Evolutionary conservation across 495 filamentous ascomycete species (phyloP), one percentile per base, ranked within the genome.

Genomic region (Aspergillus campestris): DNA sequence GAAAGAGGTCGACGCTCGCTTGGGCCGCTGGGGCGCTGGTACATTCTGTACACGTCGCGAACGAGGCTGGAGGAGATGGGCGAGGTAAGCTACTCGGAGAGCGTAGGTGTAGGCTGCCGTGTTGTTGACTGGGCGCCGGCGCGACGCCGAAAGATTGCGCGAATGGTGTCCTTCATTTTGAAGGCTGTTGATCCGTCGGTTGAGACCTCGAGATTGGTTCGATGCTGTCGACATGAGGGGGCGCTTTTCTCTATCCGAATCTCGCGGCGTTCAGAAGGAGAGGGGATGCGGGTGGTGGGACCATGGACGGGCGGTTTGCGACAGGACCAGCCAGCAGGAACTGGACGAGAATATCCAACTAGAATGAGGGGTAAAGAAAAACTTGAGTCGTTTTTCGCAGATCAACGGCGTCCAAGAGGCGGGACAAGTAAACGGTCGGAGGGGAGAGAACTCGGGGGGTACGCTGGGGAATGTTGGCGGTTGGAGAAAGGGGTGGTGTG

Each of bases 11-110:
- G 86, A 83, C 2, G 78, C 72, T 42, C 86, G 79, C 40, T 73
- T 74, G 6, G 73, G 75, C 53, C 75, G 83, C 50, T 77, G 78
- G 48, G 78, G 69, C 24, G 77, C 74, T 10, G 79, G 68, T 39
- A 87, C 79, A 78, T 86, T 90, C 68, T 94, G 86, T 52, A 86
- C 82, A 56, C 89, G 79, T 62, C 89, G 89, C 51, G 84, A 77
- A 53, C 89, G 84, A 50, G 94, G 92, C 56, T 94, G 86, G 40
- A 99, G 81, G 27, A 97, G 82, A 64, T 99, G 90, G 68, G 87
- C 71, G 29, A 99, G 84, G 65, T 89, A 96, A 53, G 94, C 89
- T 54, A 87, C 82, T 41, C 94, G 85, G 41, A 99, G 81, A 50
- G 89, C 88, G 61, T 83, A 94, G 33, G 79, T 83, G 69, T 89